Evolutionary conservation across 805 yeast genomes (phyloP).

Genomic region (Grigorovia yakushimaensis): DNA sequence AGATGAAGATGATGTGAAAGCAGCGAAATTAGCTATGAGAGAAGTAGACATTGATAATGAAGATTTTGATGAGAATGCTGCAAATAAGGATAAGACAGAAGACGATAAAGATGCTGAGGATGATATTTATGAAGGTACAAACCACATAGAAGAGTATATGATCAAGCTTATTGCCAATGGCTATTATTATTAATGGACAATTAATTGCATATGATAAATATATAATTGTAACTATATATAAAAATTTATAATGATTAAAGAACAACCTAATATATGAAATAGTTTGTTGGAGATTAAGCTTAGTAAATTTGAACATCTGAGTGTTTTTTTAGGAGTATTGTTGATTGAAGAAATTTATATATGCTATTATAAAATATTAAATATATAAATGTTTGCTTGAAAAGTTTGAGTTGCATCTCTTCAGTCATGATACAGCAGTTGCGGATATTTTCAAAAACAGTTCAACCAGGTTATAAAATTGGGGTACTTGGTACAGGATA

Average conservation of each 20-base stretch:
- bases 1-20: conserved; percentile 83
- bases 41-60: conserved; percentile 70
- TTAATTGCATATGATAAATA: not conserved
- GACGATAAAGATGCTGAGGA: conserved; percentile 10
- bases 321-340: too few relatives aligned
- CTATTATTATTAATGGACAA: conserved; percentile 34
- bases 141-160: conserved; percentile 96
- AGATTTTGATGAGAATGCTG: conserved; percentile 55
- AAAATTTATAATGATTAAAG: not conserved
- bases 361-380: too few relatives aligned
- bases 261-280: too few relatives aligned
- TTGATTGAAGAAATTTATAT: too few relatives aligned
- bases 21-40: conserved; percentile 81
- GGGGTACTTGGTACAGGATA: too few relatives aligned
- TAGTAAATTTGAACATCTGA: too few relatives aligned
- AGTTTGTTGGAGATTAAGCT: too few relatives aligned
- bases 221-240: not conserved
- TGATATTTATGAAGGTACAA: conserved; percentile 45
- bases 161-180: conserved; percentile 82
- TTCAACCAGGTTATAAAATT: too few relatives aligned
- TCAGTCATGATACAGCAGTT: too few relatives aligned
- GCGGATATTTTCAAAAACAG: too few relatives aligned
- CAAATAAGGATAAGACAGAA: not conserved
- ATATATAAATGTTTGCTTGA: too few relatives aligned
- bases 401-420: too few relatives aligned